Base-by-base conservation (phyloP, 2,329 filamentous ascomycete genomes). In the Shiraia sp. region DNA sequence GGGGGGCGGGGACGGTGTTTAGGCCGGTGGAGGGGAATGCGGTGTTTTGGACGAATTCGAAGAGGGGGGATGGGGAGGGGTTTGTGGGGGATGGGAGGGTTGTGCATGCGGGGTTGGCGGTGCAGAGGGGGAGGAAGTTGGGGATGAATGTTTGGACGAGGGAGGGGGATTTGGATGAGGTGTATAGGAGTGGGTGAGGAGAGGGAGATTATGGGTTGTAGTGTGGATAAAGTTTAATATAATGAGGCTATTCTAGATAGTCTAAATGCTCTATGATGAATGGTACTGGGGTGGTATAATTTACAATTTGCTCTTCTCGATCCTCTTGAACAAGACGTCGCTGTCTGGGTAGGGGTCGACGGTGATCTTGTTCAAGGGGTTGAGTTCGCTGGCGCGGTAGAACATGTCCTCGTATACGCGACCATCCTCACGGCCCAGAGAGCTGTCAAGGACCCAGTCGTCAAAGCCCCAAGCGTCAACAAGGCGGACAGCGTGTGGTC, bases 371-470 rank as follows among this genome's bases (percentile, higher is more conserved):
- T 90, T 90, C 31, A 90, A 71, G 2, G 87, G 87, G 59, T 90
- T 90, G 55, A 86, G 69, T 72, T 87, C 79, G 47, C 80, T 84
- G 0, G 87, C 87, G 10, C 87, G 73, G 58, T 83, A 74, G 71
- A 90, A 90, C 74, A 90, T 76, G 56, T 90, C 87, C 65, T 88
- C 84, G 55, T 90, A 90, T 1, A 90, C 87, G 57, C 86, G 83
- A 14, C 87, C 87, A 47, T 90, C 87, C 30, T 79, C 80, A 2
- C 86, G 75, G 1, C 87, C 87, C 27, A 90, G 66, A 43, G 80
- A 82, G 55, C 80, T 85, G 63, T 90, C 86, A 2, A 90, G 77
- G 56, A 88, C 84, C 85, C 85, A 90, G 63, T 90, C 87, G 1
- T 86, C 82, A 69, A 90, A 88, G 46, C 81, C 80, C 87, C 87